These are phyloP conservation scores for Blastocystis sp. DNA, from an alignment of 352 stramenopile species.

Conservation along the genomic window DNA sequence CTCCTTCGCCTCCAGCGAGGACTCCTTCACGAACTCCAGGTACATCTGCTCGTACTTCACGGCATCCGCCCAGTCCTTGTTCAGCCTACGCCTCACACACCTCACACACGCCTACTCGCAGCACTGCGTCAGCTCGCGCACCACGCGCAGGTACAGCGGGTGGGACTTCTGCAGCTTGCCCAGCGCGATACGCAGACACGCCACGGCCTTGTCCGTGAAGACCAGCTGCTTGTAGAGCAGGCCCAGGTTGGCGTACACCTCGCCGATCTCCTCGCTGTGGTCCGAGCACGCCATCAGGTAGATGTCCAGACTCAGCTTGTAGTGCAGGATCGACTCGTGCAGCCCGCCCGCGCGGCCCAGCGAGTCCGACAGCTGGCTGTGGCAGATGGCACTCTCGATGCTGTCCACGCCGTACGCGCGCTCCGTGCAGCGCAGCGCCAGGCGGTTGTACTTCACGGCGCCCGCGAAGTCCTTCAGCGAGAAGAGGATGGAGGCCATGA, in stretches of 20 bases:
- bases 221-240: conserved; percentile 38
- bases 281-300: conserved; percentile 61
- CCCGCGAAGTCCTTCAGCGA: conserved; percentile 52
- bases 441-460: conserved; percentile 52
- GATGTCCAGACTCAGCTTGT: conserved; percentile 32
- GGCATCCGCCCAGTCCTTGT: conserved; percentile 11
- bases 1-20: conserved; percentile 25
- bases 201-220: conserved; percentile 33
- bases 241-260: conserved; percentile 46
- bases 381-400: conserved; percentile 56
- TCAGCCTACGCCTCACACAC: conserved; percentile 24
- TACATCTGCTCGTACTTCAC: conserved; percentile 58
- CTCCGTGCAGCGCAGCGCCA: conserved; percentile 59
- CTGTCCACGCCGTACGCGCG: conserved; percentile 36
- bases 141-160: not conserved
- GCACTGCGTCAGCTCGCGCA: conserved; percentile 34
- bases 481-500: conserved; percentile 47
- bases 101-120: conserved; percentile 20
- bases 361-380: conserved; percentile 44
- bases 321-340: conserved; percentile 61
- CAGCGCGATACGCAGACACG: conserved; percentile 27
- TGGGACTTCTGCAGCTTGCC: conserved; percentile 15
- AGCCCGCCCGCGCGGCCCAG: conserved; percentile 17
- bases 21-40: conserved; percentile 25
- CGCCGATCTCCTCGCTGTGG: conserved; percentile 45